A percentile compares a stretch with the other conserved stretches of the same genome.
phyloP scores from a whole-genome alignment of 2,329 filamentous ascomycete species.

The Curvularia lunata region DNA sequence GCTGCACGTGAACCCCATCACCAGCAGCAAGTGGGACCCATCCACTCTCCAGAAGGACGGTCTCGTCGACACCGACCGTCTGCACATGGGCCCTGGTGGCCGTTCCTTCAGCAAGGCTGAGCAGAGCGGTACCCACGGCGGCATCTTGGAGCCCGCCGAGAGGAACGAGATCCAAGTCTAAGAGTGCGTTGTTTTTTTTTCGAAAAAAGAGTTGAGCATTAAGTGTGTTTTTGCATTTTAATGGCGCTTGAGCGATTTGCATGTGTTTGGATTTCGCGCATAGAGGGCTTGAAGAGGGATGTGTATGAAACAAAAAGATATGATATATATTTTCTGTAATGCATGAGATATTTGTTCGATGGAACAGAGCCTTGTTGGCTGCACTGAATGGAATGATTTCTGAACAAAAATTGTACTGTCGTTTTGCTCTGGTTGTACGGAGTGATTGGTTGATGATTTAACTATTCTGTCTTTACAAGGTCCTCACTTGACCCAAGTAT shows the following conservation, averaged over 20 bases:
- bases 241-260: constrained; percentile 1
- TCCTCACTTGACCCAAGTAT: background rate
- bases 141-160: constrained; percentile 34
- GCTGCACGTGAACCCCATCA: constrained; percentile 67
- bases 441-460: background rate
- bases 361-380: background rate
- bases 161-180: constrained; percentile 34
- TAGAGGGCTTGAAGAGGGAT: too few relatives aligned
- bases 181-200: background rate
- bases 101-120: constrained; percentile 44
- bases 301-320: background rate
- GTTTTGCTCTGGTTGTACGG: background rate
- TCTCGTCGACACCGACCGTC: constrained; percentile 41
- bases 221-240: background rate
- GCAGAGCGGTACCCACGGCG: constrained; percentile 28
- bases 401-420: background rate
- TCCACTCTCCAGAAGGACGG: constrained; percentile 40
- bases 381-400: background rate
- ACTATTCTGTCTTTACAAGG: background rate
- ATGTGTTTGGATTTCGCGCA: background rate
- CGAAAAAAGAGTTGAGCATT: background rate
- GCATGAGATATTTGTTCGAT: background rate
- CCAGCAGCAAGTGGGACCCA: constrained; percentile 62
- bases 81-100: constrained; percentile 42
- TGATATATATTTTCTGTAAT: constrained; percentile 2